Conservation (phyloP, 1,139 yeast species). For the Zygosaccharomyces sapae region DNA sequence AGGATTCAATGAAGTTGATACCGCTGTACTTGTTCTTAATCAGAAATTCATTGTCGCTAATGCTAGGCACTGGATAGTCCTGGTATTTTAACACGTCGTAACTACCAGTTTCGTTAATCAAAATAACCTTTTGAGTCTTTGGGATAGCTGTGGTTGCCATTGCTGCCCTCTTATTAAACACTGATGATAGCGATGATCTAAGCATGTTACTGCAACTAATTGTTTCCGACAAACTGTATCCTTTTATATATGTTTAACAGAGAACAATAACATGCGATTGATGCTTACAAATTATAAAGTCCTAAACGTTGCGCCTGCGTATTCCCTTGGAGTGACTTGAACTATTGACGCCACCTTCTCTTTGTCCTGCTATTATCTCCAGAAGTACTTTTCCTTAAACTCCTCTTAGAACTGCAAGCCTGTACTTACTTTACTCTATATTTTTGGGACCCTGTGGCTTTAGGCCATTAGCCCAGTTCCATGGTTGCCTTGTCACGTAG, state of each 20-base stretch:
- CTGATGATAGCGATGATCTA: not conserved
- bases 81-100: constrained; percentile 51
- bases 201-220: no score
- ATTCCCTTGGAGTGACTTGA: not conserved
- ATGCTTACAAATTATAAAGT: constrained; percentile 1
- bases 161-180: not conserved
- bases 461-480: no score
- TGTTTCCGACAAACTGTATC: not conserved
- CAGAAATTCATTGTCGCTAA: constrained; percentile 53
- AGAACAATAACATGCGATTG: not conserved
- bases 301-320: no score
- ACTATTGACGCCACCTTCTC: not conserved
- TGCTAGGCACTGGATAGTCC: constrained; percentile 55
- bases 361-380: no score
- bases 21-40: constrained; percentile 74
- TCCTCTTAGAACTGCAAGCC: no score
- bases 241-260: not conserved
- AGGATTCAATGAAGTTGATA: constrained; percentile 75
- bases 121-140: constrained; percentile 52
- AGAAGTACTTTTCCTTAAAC: no score
- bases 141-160: constrained; percentile 40
- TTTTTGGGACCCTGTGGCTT: no score
- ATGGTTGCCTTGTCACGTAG: no score
- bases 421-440: no score
- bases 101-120: constrained; percentile 53